These are phyloP conservation scores for Kernera saxatilis DNA, from an alignment of 345 rosid genomes.

Conservation along the genomic window DNA sequence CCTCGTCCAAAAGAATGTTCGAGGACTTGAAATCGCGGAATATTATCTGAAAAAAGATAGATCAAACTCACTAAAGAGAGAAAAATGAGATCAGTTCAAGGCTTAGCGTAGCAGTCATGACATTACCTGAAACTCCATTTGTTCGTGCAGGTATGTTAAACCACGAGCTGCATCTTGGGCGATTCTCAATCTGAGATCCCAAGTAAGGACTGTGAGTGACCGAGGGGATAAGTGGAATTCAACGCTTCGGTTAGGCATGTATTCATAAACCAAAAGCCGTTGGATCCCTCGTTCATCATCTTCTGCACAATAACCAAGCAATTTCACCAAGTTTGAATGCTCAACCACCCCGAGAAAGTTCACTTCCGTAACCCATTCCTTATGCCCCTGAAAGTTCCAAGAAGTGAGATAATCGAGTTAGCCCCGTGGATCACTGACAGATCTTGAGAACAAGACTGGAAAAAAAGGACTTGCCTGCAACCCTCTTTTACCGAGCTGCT, in stretches of 20 bases:
- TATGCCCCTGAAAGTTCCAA: constrained; percentile 66
- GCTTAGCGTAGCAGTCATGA: background rate
- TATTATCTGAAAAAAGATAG: constrained; percentile 48
- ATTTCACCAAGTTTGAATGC: constrained; percentile 83
- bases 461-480: constrained; percentile 50
- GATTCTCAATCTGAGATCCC: constrained; percentile 77
- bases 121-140: constrained; percentile 85
- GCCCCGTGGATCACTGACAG: background rate
- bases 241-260: constrained; percentile 77
- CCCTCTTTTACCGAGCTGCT: constrained; percentile 79
- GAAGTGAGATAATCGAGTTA: background rate
- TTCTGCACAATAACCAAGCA: constrained; percentile 87
- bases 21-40: constrained; percentile 90
- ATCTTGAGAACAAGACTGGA: background rate
- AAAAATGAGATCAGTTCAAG: constrained; percentile 4
- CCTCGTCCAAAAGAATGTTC: constrained; percentile 74
- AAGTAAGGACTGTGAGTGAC: constrained; percentile 53
- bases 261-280: constrained; percentile 77
- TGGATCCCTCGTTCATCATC: constrained; percentile 95
- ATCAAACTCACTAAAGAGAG: background rate
- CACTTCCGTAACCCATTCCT: constrained; percentile 91
- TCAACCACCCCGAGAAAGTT: constrained; percentile 81
- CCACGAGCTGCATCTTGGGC: constrained; percentile 95
- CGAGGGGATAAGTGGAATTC: constrained; percentile 54
- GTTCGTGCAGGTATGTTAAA: constrained; percentile 72